Conservation (phyloP, 2,329 filamentous ascomycete genomes). For the Penicillium thymicola region DNA sequence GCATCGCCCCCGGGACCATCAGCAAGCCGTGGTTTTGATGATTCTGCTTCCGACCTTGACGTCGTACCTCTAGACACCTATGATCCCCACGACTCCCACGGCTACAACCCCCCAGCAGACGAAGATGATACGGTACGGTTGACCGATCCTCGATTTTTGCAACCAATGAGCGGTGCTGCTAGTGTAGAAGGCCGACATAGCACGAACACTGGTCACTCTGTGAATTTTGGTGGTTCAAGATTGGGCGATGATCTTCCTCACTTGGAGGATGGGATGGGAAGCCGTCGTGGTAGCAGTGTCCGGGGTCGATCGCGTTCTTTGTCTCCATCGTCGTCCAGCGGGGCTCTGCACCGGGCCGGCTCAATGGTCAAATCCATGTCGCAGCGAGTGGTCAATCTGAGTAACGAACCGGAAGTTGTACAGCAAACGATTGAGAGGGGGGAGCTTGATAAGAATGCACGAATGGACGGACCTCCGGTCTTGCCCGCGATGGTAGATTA, state of each 20-base stretch:
- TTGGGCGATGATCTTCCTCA: slow-evolving; percentile 60
- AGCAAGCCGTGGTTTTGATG: slow-evolving; percentile 23
- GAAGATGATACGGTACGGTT: slow-evolving; percentile 57
- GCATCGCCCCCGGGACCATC: slow-evolving; percentile 9
- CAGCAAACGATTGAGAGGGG: slow-evolving; percentile 67
- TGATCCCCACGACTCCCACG: slow-evolving; percentile 45
- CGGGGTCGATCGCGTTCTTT: slow-evolving; percentile 51
- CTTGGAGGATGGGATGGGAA: slow-evolving; percentile 56
- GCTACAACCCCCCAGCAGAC: slow-evolving; percentile 54
- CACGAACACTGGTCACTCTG: slow-evolving; percentile 53
- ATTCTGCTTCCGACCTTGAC: slow-evolving; percentile 29
- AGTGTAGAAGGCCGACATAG: slow-evolving; percentile 44
- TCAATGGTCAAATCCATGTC: slow-evolving; percentile 85
- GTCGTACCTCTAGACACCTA: slow-evolving; percentile 29
- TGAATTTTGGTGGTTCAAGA: slow-evolving; percentile 52
- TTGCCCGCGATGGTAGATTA: slow-evolving; percentile 49
- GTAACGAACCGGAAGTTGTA: slow-evolving; percentile 81
- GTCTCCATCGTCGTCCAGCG: slow-evolving; percentile 59
- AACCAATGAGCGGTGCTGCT: slow-evolving; percentile 54
- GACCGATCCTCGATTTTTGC: slow-evolving; percentile 55
- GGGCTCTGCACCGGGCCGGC: slow-evolving; percentile 64
- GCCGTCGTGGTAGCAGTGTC: slow-evolving; percentile 54
- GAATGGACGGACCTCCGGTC: slow-evolving; percentile 52
- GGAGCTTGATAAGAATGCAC: slow-evolving; percentile 49
- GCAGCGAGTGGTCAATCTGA: slow-evolving; percentile 95